phyloP scores from a whole-genome alignment of 139 green algal species.

The Chlamydomonas schloesseri region DNA sequence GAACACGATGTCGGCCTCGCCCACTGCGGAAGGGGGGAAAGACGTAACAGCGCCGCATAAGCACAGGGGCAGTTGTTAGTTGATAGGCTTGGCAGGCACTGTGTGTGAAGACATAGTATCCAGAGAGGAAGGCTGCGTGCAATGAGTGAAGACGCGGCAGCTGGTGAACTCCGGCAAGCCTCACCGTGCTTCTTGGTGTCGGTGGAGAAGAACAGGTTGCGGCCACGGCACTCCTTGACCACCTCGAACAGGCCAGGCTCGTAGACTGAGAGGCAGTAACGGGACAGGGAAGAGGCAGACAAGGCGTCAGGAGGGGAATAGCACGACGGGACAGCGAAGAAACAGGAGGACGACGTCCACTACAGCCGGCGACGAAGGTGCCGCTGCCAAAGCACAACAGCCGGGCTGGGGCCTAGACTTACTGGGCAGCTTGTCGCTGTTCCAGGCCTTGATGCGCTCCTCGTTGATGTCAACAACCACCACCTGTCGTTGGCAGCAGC shows the following conservation, averaged over 20 bases:
- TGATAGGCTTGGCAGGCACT: too few relatives aligned
- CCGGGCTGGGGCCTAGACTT: not conserved
- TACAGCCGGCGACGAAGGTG: too few relatives aligned
- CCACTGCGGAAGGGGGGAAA: constrained; percentile 57
- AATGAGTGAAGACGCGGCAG: too few relatives aligned
- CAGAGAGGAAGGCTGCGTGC: too few relatives aligned
- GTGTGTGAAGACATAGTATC: too few relatives aligned
- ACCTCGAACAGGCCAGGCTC: constrained; percentile 97
- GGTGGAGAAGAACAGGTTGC: constrained; percentile 98
- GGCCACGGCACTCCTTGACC: constrained; percentile 80
- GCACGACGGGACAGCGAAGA: not conserved
- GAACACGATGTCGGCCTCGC: constrained; percentile 97
- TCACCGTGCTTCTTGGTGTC: constrained; percentile 89
- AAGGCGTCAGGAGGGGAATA: too few relatives aligned
- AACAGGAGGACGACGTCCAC: not conserved
- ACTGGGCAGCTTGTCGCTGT: constrained; percentile 94
- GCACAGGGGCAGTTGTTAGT: too few relatives aligned
- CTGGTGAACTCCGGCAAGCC: too few relatives aligned
- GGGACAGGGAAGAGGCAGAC: not conserved
- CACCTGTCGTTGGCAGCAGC: not conserved
- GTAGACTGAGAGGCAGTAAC: constrained; percentile 77
- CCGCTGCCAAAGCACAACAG: not conserved
- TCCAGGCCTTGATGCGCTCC: constrained; percentile 88
- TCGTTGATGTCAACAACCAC: constrained; percentile 55
- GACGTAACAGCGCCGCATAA: too few relatives aligned